Evolutionary conservation across 1,284 basidiomycete genomes (phyloP), one percentile per base, ranked within the genome.

Genomic region (Sanguinoderma infundibulare): DNA sequence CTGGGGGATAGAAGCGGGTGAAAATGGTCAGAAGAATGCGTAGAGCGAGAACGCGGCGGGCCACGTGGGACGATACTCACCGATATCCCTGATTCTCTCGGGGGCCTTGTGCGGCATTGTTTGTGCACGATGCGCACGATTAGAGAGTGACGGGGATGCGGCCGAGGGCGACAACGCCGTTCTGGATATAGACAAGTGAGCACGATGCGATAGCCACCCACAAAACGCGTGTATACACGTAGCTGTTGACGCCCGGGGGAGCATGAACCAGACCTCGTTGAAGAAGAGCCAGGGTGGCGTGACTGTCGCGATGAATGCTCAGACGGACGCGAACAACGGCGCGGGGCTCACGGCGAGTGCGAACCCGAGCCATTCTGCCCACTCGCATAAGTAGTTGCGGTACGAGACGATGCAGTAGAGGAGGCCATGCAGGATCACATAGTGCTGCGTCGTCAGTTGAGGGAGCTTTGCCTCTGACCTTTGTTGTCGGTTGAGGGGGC

Each of bases 311-410:
- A 68, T 73, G 75, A 65, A 78, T 28, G 28, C 53, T 2, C 57
- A 53, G 22, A 74, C 55, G 9, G 74, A 76, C 15, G 69, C 64
- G 53, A 72, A 57, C 5, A 67, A 66, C 1, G 77, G 82, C 5
- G 73, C n/a, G 0, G 84, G 80, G 0, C 80, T 75, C 30, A 86
- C 83, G 2, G 91, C 90, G 32, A 94, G 71, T 0, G 93, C 90
- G 71, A 89, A 95, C 9, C 89, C 91, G 9, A 86, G 70, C 92
- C 92, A 96, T 75, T 96, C 94, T 56, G 89, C 68, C 93, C 93
- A 98, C 75, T 97, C 95, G 76, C 91, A 95, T 53, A 95, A 79
- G 75, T 98, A 98, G 77, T 98, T 96, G 1, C 96, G 95, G 76
- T 89, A 96, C n/a, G 94, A 94, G 66, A 98, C 81, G 72, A 84